Evolutionary conservation across 176 grass and related monocot genomes (phyloP), one percentile per base, ranked within the genome.

Genomic region (Oropetium thomaeum): DNA sequence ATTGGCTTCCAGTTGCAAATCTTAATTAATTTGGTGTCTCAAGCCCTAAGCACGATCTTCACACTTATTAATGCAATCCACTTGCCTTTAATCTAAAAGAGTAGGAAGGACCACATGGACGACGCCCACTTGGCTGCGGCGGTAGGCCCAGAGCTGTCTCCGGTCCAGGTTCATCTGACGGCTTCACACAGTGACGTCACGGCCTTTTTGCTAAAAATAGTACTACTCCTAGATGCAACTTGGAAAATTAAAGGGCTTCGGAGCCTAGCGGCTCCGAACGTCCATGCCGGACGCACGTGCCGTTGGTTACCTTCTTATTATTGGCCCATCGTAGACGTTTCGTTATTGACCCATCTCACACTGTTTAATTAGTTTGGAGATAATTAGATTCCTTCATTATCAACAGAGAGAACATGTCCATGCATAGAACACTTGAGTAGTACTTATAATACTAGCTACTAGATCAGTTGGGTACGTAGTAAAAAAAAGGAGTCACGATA

Each of bases 81-180:
- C 54, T 83, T 82, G 85, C 29, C 41, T 65, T 52, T 83, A 67
- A 78, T 67, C 49, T 16, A 73, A n/a, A n/a, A n/a, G n/a, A 5
- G 40, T 17, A 15, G 20, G 19, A 16, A 3, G 48, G 25, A 13
- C 60, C 39, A 31, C 29, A 44, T 65, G 58, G 48, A 27, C n/a
- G n/a, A 23, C 45, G 32, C 15, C 61, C 80, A 73, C 68, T 79
- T 83, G 85, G 52, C 52, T 49, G 6, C 43, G 33, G 77, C 35
- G 45, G 45, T 66, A 59, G 79, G 41, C 61, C 8, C 30, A 3
- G 22, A 38, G 42, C 58, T 77, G 78, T 71, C 73, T 32, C 31
- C 20, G 10, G 83, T 82, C 68, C 62, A 78, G 78, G 77, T 89
- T 89, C 83, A 79, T 73, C 67, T 65, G 67, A 82, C 48, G 73